Evolutionary conservation across 495 filamentous ascomycete species (phyloP).

Genomic region (Neurospora cerealis): DNA sequence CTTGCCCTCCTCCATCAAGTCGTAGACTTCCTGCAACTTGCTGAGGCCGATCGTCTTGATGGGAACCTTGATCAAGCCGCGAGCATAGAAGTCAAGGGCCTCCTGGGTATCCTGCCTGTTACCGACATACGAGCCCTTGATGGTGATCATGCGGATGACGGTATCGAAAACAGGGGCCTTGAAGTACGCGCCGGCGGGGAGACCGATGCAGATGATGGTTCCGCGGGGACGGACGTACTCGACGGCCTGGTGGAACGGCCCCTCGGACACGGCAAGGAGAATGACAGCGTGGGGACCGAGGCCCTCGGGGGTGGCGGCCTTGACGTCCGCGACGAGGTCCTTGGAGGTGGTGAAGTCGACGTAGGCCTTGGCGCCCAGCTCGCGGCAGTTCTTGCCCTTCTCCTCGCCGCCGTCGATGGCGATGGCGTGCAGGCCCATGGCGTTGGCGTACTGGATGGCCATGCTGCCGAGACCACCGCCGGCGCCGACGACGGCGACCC

Average conservation of each 20-base stretch:
- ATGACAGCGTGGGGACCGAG: constrained; percentile 83
- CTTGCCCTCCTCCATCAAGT: constrained; percentile 62
- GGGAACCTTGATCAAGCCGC: constrained; percentile 75
- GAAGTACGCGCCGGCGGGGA: constrained; percentile 69
- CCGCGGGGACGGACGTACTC: constrained; percentile 72
- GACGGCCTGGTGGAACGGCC: constrained; percentile 88
- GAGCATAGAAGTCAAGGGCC: constrained; percentile 77
- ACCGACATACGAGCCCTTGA: constrained; percentile 89
- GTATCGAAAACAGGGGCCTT: constrained; percentile 77
- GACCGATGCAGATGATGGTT: constrained; percentile 71
- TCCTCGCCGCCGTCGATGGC: constrained; percentile 74
- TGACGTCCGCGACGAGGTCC: constrained; percentile 75
- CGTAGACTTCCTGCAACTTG: constrained; percentile 67
- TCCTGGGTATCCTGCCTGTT: constrained; percentile 78
- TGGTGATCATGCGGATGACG: constrained; percentile 77
- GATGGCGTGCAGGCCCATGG: constrained; percentile 72
- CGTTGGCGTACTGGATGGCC: constrained; percentile 78
- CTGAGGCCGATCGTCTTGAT: constrained; percentile 74
- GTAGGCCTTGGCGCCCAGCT: constrained; percentile 59
- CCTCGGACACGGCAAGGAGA: constrained; percentile 73
- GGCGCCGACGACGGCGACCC: constrained; percentile 78
- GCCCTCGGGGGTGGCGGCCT: constrained; percentile 64
- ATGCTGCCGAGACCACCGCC: constrained; percentile 79
- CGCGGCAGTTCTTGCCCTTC: constrained; percentile 57
- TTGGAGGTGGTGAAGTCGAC: constrained; percentile 67